Conservation (phyloP, 108 stramenopile genomes). For the Craspedostauros australis region DNA sequence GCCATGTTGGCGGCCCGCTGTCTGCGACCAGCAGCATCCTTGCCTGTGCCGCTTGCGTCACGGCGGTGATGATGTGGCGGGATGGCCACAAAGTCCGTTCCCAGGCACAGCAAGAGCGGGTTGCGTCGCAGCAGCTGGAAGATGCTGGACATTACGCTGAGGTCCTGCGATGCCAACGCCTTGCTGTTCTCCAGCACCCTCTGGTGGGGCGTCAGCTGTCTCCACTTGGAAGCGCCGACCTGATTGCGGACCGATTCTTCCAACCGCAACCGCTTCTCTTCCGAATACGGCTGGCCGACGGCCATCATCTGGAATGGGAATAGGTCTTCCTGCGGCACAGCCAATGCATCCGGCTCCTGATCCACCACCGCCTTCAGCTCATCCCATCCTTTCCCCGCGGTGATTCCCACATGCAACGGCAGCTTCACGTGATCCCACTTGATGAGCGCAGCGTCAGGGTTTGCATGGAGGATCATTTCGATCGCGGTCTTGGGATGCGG, state of each 20-base stretch:
- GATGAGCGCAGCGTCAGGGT: conserved; percentile 37
- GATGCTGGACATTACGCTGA: conserved; percentile 5
- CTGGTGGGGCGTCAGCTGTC: not conserved
- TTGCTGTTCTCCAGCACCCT: conserved; percentile 5
- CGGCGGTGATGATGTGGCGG: no score
- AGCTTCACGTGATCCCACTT: conserved; percentile 26
- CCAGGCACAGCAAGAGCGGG: no score
- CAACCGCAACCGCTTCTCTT: conserved; percentile 5
- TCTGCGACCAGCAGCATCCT: no score
- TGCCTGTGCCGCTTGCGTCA: no score
- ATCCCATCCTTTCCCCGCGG: conserved; percentile 15
- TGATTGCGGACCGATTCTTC: conserved; percentile 8
- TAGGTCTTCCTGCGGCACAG: conserved; percentile 7
- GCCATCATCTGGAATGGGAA: conserved; percentile 38
- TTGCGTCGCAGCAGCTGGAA: conserved; percentile 21
- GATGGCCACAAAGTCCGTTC: no score
- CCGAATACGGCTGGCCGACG: conserved; percentile 11
- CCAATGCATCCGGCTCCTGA: conserved; percentile 17
- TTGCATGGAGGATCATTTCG: conserved; percentile 47
- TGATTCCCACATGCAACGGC: conserved; percentile 23
- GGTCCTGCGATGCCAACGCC: conserved; percentile 14
- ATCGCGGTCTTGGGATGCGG: conserved; percentile 22
- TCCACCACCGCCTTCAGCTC: conserved; percentile 15
- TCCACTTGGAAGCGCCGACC: conserved; percentile 6
- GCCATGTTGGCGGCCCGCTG: no score